Percentiles rank a stretch among this genome's conserved stretches.
These are phyloP conservation scores for Paraglomus brasilianum DNA, from an alignment of 192 early-diverging fungal species.

Conservation along the genomic window DNA sequence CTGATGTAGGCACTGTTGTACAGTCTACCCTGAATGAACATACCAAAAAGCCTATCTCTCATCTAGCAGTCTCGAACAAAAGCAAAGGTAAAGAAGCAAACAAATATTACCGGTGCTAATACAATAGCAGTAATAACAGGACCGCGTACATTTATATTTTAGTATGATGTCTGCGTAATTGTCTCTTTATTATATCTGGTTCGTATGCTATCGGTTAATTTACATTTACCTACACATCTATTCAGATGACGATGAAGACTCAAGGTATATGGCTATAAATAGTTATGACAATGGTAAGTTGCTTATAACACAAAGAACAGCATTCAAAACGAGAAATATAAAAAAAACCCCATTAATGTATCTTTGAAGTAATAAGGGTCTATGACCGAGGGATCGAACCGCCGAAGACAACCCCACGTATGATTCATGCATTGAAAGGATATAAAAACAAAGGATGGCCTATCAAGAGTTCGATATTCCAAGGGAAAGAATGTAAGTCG, in stretches of 20 bases:
- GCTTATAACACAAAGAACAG: background rate
- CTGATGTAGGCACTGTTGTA: constrained; percentile 33
- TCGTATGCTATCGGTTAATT: too few relatives aligned
- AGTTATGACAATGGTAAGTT: constrained; percentile 87
- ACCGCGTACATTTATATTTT: too few relatives aligned
- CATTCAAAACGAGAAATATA: too few relatives aligned
- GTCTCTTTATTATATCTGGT: background rate
- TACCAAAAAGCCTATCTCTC: constrained; percentile 74
- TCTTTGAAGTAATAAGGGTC: constrained; percentile 80
- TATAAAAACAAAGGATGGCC: constrained; percentile 96
- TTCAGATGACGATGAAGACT: constrained; percentile 60
- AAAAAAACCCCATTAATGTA: too few relatives aligned
- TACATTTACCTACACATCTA: too few relatives aligned
- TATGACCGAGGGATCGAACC: constrained; percentile 87
- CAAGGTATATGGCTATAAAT: constrained; percentile 85
- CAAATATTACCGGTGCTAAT: too few relatives aligned
- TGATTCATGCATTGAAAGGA: constrained; percentile 84
- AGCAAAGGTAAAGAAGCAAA: constrained; percentile 37
- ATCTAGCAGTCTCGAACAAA: constrained; percentile 57
- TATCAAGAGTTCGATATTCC: constrained; percentile 84
- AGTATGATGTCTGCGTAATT: too few relatives aligned
- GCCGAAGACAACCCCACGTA: constrained; percentile 62
- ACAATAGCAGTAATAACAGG: too few relatives aligned
- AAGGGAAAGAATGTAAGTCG: constrained; percentile 63
- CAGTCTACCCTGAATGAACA: constrained; percentile 61